These are phyloP conservation scores for Miscanthus sacchariflorus DNA, from an alignment of 202 grass and related monocot species.

Conservation along the genomic window DNA sequence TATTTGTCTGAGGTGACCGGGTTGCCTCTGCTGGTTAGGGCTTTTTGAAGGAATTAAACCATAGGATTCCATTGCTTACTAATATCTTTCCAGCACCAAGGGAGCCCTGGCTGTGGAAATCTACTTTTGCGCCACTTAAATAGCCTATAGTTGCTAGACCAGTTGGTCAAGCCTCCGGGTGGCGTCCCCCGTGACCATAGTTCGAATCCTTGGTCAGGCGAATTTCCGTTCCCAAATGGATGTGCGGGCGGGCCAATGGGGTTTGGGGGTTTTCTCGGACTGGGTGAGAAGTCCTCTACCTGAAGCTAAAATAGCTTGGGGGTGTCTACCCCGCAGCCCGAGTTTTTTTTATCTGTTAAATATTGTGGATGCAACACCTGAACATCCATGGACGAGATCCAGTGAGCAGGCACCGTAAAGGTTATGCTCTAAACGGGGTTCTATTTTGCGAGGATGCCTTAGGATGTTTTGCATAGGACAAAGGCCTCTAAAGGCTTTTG, in stretches of 20 bases:
- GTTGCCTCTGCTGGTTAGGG: background rate
- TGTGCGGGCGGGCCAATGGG: too few relatives aligned
- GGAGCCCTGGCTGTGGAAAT: constrained; percentile 3
- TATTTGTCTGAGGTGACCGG: background rate
- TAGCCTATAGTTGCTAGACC: too few relatives aligned
- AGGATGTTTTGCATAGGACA: background rate
- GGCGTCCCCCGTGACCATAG: too few relatives aligned
- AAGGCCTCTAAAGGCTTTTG: background rate
- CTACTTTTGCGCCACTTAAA: constrained; percentile 7
- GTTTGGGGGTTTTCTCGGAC: too few relatives aligned
- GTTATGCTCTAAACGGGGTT: background rate
- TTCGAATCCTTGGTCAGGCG: too few relatives aligned
- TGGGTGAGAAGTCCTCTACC: too few relatives aligned
- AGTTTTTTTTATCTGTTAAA: background rate
- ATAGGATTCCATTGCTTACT: background rate
- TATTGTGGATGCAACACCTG: constrained; percentile 4
- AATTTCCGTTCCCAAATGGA: too few relatives aligned
- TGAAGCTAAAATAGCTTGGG: too few relatives aligned
- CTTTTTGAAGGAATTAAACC: constrained; percentile 12
- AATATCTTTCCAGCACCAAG: background rate
- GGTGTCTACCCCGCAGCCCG: too few relatives aligned
- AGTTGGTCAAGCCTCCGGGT: too few relatives aligned
- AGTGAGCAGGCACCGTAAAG: background rate
- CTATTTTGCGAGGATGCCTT: background rate
- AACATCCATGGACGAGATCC: constrained; percentile 13